Conservation (phyloP, 2,329 filamentous ascomycete species). For the Claviceps capensis region DNA sequence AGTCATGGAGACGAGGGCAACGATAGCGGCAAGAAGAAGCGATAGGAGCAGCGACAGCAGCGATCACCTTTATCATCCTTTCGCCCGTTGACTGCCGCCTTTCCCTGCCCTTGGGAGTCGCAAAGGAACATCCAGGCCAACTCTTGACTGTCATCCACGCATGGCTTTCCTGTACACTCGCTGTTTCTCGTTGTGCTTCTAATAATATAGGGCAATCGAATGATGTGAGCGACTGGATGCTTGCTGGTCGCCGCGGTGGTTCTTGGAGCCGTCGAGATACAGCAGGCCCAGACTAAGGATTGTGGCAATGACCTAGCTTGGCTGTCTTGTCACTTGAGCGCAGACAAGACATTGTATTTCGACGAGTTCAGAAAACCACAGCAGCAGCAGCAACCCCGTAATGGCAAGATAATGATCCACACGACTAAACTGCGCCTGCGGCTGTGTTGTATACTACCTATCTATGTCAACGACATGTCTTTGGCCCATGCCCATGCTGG, state of each 20-base stretch:
- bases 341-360: conserved; percentile 64
- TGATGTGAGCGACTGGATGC: conserved; percentile 63
- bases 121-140: conserved; percentile 86
- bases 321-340: conserved; percentile 36
- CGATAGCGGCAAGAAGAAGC: conserved; percentile 23
- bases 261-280: conserved; percentile 68
- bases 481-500: too few species aligned
- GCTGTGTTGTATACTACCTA: too few species aligned
- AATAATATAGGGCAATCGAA: conserved; percentile 38
- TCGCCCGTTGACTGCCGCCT: conserved; percentile 27
- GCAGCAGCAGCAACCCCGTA: conserved; percentile 22
- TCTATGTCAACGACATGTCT: too few species aligned
- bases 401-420: too few species aligned
- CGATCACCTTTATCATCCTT: conserved; percentile 21
- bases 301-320: conserved; percentile 30
- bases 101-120: conserved; percentile 69
- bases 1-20: conserved; percentile 11
- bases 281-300: conserved; percentile 60
- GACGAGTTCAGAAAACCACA: conserved; percentile 32
- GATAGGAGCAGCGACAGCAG: conserved; percentile 1
- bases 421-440: too few species aligned
- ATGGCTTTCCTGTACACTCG: conserved; percentile 90
- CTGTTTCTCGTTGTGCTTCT: conserved; percentile 17
- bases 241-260: conserved; percentile 72
- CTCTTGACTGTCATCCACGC: conserved; percentile 86